Evolutionary conservation across 2,329 filamentous ascomycete species (phyloP).

Genomic region (Colletotrichum viniferum): DNA sequence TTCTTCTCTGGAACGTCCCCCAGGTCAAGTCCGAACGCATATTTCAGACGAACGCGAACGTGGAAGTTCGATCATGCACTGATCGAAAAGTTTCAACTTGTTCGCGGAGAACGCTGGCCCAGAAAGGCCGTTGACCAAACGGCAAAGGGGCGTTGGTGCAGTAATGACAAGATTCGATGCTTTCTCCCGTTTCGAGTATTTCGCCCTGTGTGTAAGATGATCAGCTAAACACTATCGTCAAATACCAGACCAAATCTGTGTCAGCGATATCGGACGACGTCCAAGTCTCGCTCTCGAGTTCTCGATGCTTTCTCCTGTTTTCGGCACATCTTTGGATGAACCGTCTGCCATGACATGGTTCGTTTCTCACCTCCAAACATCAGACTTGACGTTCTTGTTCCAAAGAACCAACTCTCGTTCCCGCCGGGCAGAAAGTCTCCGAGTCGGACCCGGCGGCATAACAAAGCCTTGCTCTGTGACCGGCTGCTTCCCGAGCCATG

Average conservation of each 20-base stretch:
- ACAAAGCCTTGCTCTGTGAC: background rate
- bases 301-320: constrained; percentile 20
- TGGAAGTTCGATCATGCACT: background rate
- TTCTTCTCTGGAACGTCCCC: constrained; percentile 7
- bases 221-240: background rate
- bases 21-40: background rate
- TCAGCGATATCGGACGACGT: constrained; percentile 14
- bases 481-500: constrained; percentile 3
- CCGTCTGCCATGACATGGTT: background rate
- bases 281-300: background rate
- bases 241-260: constrained; percentile 7
- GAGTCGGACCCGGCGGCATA: constrained; percentile 4
- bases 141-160: constrained; percentile 4
- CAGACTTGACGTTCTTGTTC: background rate
- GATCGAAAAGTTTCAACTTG: background rate
- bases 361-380: background rate
- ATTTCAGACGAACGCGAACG: constrained; percentile 13
- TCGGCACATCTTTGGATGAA: constrained; percentile 13
- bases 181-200: constrained; percentile 11
- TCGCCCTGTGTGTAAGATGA: constrained; percentile 5
- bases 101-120: background rate
- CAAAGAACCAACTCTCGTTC: background rate
- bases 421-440: background rate
- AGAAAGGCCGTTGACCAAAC: background rate
- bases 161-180: constrained; percentile 15